A percentile compares a stretch with the other conserved stretches of the same genome.
phyloP scores from a whole-genome alignment of 108 stramenopile genomes.

The Cylindrotheca closterium region DNA sequence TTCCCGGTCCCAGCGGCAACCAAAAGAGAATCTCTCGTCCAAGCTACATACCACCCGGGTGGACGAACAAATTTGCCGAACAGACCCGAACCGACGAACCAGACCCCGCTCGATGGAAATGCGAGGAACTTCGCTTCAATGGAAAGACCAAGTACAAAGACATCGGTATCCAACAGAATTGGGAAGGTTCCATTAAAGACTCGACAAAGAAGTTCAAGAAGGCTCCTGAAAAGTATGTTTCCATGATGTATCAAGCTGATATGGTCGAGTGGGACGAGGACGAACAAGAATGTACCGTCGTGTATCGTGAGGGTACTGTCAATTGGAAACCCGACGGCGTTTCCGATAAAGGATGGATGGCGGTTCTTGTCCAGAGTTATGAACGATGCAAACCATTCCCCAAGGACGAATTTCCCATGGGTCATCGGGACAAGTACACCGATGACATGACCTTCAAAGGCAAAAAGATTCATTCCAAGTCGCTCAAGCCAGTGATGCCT shows the following conservation, averaged over 20 bases:
- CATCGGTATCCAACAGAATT: not conserved
- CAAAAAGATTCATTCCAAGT: conserved; percentile 14
- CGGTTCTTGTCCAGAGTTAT: conserved; percentile 21
- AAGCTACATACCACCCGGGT: too few species aligned
- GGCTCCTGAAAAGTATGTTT: conserved; percentile 12
- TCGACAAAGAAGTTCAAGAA: conserved; percentile 13
- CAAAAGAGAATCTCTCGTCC: too few species aligned
- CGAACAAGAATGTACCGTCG: conserved; percentile 21
- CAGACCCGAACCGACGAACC: too few species aligned
- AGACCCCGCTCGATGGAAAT: conserved; percentile 13
- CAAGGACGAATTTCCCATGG: conserved; percentile 16
- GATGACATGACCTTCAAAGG: conserved; percentile 21
- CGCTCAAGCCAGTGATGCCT: conserved; percentile 13
- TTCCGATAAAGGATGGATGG: conserved; percentile 7
- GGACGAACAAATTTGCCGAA: too few species aligned
- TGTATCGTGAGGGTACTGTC: conserved; percentile 15
- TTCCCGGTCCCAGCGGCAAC: too few species aligned
- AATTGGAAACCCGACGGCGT: conserved; percentile 14
- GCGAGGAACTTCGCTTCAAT: conserved; percentile 3
- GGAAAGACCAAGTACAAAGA: conserved; percentile 6
- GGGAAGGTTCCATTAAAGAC: not conserved
- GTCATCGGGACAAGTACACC: conserved; percentile 22
- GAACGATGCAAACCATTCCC: conserved; percentile 16
- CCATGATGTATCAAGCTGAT: conserved; percentile 17
- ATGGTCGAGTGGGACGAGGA: conserved; percentile 13